phyloP scores from a whole-genome alignment of 2,329 filamentous ascomycete species.

The Harringtonia lauricola region DNA sequence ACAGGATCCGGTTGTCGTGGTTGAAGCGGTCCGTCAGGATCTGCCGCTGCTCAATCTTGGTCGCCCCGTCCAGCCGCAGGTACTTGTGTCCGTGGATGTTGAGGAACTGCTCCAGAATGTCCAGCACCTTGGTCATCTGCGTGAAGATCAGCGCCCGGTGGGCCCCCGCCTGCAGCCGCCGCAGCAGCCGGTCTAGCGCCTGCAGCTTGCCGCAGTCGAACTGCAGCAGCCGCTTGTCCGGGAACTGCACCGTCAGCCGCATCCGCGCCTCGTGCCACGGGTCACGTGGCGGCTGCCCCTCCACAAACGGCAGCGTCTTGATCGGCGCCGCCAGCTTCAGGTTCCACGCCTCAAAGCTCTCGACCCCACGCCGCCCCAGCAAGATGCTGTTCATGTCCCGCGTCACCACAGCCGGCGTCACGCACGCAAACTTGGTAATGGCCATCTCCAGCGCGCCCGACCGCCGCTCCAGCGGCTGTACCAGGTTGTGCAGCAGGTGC shows the following conservation, averaged over 20 bases:
- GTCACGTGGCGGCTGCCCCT: slow-evolving; percentile 50
- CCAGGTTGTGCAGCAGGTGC: slow-evolving; percentile 49
- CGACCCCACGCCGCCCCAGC: slow-evolving; percentile 48
- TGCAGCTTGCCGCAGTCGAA: slow-evolving; percentile 98
- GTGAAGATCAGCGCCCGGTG: slow-evolving; percentile 97
- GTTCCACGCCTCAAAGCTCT: slow-evolving; percentile 44
- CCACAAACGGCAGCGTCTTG: slow-evolving; percentile 44
- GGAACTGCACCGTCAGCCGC: slow-evolving; percentile 89
- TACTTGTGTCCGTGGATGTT: slow-evolving; percentile 98
- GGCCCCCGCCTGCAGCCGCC: slow-evolving; percentile 76
- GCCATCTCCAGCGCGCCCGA: slow-evolving; percentile 61
- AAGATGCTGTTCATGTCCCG: slow-evolving; percentile 61
- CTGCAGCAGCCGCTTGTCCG: slow-evolving; percentile 89
- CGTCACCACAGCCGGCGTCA: slow-evolving; percentile 81
- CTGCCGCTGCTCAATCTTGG: slow-evolving; percentile 90
- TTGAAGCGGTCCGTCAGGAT: slow-evolving; percentile 97
- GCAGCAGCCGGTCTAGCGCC: slow-evolving; percentile 72
- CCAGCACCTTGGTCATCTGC: slow-evolving; percentile 97
- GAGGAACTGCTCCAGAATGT: slow-evolving; percentile 94
- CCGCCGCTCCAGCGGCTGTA: slow-evolving; percentile 65
- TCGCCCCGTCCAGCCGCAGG: slow-evolving; percentile 88
- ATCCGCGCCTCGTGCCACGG: slow-evolving; percentile 92
- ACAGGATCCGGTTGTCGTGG: slow-evolving; percentile 80
- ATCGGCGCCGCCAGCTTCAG: slow-evolving; percentile 46
- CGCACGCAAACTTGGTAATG: slow-evolving; percentile 81